Evolutionary conservation across 2,329 filamentous ascomycete genomes (phyloP), one percentile per base, ranked within the genome.

Genomic region (Colletotrichum sp.): DNA sequence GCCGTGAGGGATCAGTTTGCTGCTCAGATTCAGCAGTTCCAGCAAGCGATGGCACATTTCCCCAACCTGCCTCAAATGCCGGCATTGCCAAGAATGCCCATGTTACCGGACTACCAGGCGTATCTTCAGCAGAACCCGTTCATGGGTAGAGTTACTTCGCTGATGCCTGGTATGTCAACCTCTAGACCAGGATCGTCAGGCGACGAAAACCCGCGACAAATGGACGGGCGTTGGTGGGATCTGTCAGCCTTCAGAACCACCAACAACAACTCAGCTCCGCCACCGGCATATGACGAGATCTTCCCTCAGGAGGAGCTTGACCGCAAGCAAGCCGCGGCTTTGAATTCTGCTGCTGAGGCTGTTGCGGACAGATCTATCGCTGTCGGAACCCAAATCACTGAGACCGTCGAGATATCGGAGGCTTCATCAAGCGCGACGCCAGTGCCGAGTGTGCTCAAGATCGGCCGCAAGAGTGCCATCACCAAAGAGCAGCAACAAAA

Each of bases 201-300:
- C 18, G 84, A 85, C 34, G 82, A 85, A 28, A 75, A 83, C 64
- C 77, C 83, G 52, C 89, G 89, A 77, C 86, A 87, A 68, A 82
- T 87, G 71, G 89, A 92, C 68, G 87, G 87, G 79, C 89, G 89
- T 76, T 95, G 93, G 93, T 95, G 92, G 91, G 92, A 94, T 81
- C 85, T 93, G 32, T 89, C 93, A 60, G 91, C 92, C 10, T 85
- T 88, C 49, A 87, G 89, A 79, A 85, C 85, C 68, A 83, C 85
- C 52, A 80, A 86, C 18, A 86, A 85, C 24, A 85, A 85, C 52
- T 84, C 90, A 12, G 86, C 88, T 6, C 88, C 90, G 36, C 94
- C 94, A 10, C 95, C 95, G 12, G 91, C 95, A 0, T 97, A 97
- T 78, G 93, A 96, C 69, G 95, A 96, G 64, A 91, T 97, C 32